A percentile compares a stretch with the other conserved stretches of the same genome.
Evolutionary conservation across 2,329 filamentous ascomycete genomes (phyloP).

Genomic region (Pseudogymnoascus sp.): DNA sequence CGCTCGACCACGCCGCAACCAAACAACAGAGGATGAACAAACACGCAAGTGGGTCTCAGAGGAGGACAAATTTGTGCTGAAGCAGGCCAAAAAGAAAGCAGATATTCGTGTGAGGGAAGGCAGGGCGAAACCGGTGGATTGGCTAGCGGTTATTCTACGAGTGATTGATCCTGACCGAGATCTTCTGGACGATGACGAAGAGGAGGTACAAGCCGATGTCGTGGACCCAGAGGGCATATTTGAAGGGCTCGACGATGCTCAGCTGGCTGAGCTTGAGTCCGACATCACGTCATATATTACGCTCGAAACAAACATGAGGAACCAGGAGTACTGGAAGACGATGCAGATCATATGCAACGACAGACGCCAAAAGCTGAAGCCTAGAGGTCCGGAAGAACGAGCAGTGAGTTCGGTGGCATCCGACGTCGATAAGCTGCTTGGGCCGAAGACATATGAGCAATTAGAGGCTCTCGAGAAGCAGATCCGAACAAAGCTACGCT

Average conservation of each 20-base stretch:
- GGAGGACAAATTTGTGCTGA: conserved; percentile 91
- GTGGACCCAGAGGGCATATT: conserved; percentile 76
- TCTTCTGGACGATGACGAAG: conserved; percentile 76
- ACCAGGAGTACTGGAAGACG: conserved; percentile 87
- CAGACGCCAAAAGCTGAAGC: conserved; percentile 56
- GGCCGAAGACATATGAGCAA: conserved; percentile 77
- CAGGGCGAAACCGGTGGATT: conserved; percentile 86
- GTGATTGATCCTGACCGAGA: conserved; percentile 80
- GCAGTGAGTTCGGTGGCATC: conserved; percentile 73
- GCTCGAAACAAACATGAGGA: conserved; percentile 68
- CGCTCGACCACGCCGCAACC: conserved; percentile 22
- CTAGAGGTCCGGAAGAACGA: conserved; percentile 52
- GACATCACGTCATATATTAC: conserved; percentile 75
- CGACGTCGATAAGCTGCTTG: conserved; percentile 81
- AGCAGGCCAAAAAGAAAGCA: conserved; percentile 96
- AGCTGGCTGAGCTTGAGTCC: conserved; percentile 68
- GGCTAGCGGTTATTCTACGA: conserved; percentile 81
- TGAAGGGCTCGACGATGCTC: conserved; percentile 55
- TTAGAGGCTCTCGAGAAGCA: conserved; percentile 80
- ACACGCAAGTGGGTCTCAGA: conserved; percentile 80
- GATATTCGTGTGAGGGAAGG: conserved; percentile 88
- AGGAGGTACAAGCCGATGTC: conserved; percentile 63
- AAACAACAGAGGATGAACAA: conserved; percentile 55
- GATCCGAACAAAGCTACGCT: conserved; percentile 76
- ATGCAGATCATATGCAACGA: conserved; percentile 79